Base-by-base conservation (phyloP, 2,329 filamentous ascomycete genomes). In the Sclerotiophoma versabilis region DNA sequence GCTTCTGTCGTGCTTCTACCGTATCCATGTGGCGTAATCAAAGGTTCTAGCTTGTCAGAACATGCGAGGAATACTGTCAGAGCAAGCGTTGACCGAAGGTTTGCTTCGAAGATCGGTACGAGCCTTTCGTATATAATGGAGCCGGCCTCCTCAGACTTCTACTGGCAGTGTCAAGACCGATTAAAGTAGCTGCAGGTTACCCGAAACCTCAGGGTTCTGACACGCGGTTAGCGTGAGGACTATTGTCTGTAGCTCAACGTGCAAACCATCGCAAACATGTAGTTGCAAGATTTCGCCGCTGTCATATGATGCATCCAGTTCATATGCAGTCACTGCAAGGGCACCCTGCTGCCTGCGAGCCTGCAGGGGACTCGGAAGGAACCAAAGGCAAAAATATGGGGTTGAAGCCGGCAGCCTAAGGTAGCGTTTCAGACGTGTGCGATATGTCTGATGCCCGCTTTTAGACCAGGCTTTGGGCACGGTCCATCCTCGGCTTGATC, bases 341-440 rank as follows among this genome's bases (percentile, higher is more conserved):
- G 5, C 14, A 5, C 17, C 14, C 38, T n/a, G 4, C 7, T 36
- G 29, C 22, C 17, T 22, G 19, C 17, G 9, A 12, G 23, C n/a
- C 19, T 22, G 19, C 8, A 14, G 27, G 25, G 39, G 11, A 15
- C 32, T 38, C 38, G 30, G 41, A 39, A 23, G 17, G 1, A 22
- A 6, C 12, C 14, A 32, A 44, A 52, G 20, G 48, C 32, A 33
- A 51, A 39, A 38, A 44, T 30, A 38, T 57, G 46, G 46, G 29
- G 49, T 49, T 12, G 26, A 38, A 30, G 19, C 33, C 48, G 44
- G 33, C 33, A 50, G 54, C 50, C 48, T 55, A 54, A 30, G 62
- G 45, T 57, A 36, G 38, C 37, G 64, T 66, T 66, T 65, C 62
- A 65, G 47, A 51, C 41, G 26, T 12, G 54, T 59, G 55, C 46